These are phyloP conservation scores for Carex cristatella DNA, from an alignment of 176 grass and related monocot genomes.

Conservation along the genomic window DNA sequence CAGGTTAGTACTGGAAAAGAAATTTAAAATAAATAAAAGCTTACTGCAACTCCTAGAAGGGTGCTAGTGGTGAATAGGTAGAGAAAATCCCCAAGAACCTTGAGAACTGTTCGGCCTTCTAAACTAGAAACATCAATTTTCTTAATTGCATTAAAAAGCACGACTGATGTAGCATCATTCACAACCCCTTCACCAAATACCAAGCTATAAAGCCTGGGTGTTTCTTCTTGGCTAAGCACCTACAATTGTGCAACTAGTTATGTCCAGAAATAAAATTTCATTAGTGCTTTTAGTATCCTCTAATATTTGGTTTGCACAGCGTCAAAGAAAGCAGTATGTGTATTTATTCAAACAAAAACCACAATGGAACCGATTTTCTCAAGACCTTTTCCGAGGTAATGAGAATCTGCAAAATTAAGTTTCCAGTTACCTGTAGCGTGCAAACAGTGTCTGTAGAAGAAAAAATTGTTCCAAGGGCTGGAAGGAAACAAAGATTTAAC, in stretches of 20 bases:
- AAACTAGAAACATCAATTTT: slow-evolving; percentile 50
- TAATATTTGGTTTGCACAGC: background rate
- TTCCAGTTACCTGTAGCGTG: slow-evolving; percentile 52
- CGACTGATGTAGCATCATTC: slow-evolving; percentile 79
- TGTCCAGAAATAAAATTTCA: background rate
- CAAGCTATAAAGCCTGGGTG: slow-evolving; percentile 78
- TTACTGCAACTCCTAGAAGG: slow-evolving; percentile 65
- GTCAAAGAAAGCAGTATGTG: background rate
- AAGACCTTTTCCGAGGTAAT: background rate
- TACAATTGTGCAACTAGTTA: slow-evolving; percentile 17
- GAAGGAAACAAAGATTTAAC: background rate
- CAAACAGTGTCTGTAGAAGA: slow-evolving; percentile 87
- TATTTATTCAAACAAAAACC: background rate
- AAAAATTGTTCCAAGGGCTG: slow-evolving; percentile 88
- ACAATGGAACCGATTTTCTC: background rate
- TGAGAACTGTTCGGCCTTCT: slow-evolving; percentile 36
- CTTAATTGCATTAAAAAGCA: slow-evolving; percentile 87
- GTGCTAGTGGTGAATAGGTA: slow-evolving; percentile 72
- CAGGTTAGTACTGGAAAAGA: background rate
- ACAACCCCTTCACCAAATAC: slow-evolving; percentile 95
- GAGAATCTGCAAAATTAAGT: background rate
- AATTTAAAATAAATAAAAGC: slow-evolving; percentile 21
- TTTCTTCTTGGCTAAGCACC: slow-evolving; percentile 92
- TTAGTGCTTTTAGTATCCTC: background rate
- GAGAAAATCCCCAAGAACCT: slow-evolving; percentile 69